phyloP scores from a whole-genome alignment of 2,329 filamentous ascomycete genomes.

The Biscogniauxia sp. region DNA sequence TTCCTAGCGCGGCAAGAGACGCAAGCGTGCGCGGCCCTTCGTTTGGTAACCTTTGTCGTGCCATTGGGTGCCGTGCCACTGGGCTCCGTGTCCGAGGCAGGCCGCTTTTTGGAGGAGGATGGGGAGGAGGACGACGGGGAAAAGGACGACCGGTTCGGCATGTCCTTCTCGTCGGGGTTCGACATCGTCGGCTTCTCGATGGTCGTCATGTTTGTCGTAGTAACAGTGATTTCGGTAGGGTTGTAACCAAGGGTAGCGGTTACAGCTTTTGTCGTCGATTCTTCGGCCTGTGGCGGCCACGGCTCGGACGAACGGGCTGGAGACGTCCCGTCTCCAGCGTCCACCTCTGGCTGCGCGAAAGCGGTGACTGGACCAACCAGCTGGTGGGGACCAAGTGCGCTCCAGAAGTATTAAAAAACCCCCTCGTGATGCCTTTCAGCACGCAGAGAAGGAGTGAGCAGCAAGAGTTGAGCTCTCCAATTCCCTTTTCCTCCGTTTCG shows the following conservation, averaged over 20 bases:
- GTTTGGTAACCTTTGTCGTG: constrained; percentile 60
- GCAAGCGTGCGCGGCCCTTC: constrained; percentile 87
- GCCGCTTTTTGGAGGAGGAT: constrained; percentile 33
- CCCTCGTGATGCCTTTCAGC: background rate
- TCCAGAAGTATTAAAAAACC: background rate
- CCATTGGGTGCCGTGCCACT: constrained; percentile 35
- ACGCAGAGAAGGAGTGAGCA: too few relatives aligned
- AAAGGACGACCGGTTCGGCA: constrained; percentile 8
- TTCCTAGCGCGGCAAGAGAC: constrained; percentile 80
- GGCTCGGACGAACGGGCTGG: constrained; percentile 27
- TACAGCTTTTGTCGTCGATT: constrained; percentile 12
- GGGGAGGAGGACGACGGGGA: constrained; percentile 16
- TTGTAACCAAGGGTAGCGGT: constrained; percentile 1
- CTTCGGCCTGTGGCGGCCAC: constrained; percentile 9
- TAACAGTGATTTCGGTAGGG: background rate
- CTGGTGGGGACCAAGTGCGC: background rate
- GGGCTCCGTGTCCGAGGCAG: constrained; percentile 31
- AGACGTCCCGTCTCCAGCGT: constrained; percentile 19
- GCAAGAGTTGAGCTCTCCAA: background rate
- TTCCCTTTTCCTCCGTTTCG: background rate
- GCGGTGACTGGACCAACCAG: background rate
- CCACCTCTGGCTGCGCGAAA: constrained; percentile 17
- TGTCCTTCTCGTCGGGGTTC: constrained; percentile 16
- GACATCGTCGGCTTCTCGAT: constrained; percentile 17
- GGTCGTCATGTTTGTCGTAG: background rate